Percentiles rank a stretch among this genome's conserved stretches.
Evolutionary conservation across 495 filamentous ascomycete species (phyloP).

Genomic region (Apiosordaria backusii): DNA sequence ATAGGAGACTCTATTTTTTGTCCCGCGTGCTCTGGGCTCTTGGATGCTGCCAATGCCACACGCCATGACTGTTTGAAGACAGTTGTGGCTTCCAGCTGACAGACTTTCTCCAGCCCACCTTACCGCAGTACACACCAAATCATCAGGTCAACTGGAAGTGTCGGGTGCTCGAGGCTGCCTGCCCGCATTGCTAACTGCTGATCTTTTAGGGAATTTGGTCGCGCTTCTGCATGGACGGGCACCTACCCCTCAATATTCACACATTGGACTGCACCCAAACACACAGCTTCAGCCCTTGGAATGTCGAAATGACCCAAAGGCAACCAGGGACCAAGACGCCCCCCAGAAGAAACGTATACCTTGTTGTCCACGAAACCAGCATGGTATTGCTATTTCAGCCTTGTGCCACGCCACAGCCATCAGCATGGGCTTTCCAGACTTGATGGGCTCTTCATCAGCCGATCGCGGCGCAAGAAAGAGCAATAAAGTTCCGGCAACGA

Average conservation of each 20-base stretch:
- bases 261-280: too few species aligned
- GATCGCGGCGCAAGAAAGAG: slow-evolving; percentile 20
- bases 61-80: background rate
- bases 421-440: slow-evolving; percentile 28
- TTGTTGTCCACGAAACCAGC: background rate
- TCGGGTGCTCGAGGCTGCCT: background rate
- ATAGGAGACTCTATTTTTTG: too few species aligned
- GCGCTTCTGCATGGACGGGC: background rate
- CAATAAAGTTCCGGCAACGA: slow-evolving; percentile 13
- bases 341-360: background rate
- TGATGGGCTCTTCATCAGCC: slow-evolving; percentile 23
- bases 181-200: background rate
- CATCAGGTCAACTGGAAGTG: background rate
- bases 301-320: background rate
- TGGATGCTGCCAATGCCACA: background rate
- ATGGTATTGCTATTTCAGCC: background rate
- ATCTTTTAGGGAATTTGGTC: background rate
- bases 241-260: background rate
- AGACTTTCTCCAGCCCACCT: background rate
- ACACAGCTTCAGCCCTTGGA: background rate
- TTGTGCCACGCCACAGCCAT: slow-evolving; percentile 4
- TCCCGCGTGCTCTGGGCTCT: too few species aligned
- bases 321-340: background rate
- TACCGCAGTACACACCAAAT: background rate
- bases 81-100: background rate